A percentile compares a stretch with the other conserved stretches of the same genome.
phyloP scores from a whole-genome alignment of 495 filamentous ascomycete species.

The Aspergillus campestris region DNA sequence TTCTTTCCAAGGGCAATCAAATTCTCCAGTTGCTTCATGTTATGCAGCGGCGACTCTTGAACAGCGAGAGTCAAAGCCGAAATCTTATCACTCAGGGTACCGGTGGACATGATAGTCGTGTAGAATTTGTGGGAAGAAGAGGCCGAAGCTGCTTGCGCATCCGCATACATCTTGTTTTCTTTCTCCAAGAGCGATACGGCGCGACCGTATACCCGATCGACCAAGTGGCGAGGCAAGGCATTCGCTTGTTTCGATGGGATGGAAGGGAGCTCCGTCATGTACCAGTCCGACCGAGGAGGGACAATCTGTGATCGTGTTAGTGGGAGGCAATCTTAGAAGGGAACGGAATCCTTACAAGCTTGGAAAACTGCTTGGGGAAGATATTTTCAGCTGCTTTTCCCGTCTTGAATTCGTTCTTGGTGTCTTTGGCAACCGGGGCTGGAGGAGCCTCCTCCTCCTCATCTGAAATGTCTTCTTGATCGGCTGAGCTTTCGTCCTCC shows the following conservation, averaged over 20 bases:
- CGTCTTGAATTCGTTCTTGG: conserved; percentile 12
- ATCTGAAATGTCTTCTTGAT: conserved; percentile 15
- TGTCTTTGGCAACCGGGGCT: conserved; percentile 2
- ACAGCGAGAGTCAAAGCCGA: conserved; percentile 88
- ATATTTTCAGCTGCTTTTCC: conserved; percentile 12
- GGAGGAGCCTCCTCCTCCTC: conserved; percentile 12
- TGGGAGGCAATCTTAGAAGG: neutral
- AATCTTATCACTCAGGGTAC: conserved; percentile 93
- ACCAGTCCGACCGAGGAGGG: conserved; percentile 78
- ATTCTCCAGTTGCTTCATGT: conserved; percentile 76
- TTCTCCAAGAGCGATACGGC: conserved; percentile 65
- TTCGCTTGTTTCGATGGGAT: conserved; percentile 43
- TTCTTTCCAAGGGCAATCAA: conserved; percentile 75
- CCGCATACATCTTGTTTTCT: conserved; percentile 58
- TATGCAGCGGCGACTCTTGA: conserved; percentile 93
- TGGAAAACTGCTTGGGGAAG: conserved; percentile 35
- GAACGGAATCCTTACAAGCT: conserved; percentile 27
- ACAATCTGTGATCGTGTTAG: conserved; percentile 50
- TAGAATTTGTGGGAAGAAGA: conserved; percentile 90
- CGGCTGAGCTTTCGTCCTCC: conserved; percentile 13
- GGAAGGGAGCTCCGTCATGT: conserved; percentile 53
- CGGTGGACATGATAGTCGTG: conserved; percentile 91
- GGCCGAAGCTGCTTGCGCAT: conserved; percentile 40
- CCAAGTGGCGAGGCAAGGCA: conserved; percentile 44
- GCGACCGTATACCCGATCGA: conserved; percentile 67